Base-by-base conservation (phyloP, 1,284 basidiomycete genomes). In the Somion occarium region DNA sequence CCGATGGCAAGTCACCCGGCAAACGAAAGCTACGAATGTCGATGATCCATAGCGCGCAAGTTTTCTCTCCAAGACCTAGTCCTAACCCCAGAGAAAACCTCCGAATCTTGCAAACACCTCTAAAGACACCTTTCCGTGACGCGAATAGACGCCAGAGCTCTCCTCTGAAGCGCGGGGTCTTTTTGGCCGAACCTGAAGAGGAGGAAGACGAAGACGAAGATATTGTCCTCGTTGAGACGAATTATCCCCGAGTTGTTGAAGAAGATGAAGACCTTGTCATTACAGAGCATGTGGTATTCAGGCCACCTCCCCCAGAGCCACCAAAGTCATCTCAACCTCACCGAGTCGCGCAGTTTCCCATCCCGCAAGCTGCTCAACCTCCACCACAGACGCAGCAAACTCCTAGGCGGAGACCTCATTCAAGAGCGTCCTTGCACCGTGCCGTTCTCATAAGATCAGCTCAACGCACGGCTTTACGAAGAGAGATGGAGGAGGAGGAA, bases 241-340 rank as follows among this genome's bases (percentile, higher is more conserved):
- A 83, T 52, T 70, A 79, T 55, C 84, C 85, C 2, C 75, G 76
- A 9, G 83, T 88, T 2, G 74, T 85, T 1, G 78, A 87, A 59
- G 84, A 86, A 52, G 85, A 82, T 34, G 74, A 73, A 52, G 85
- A 88, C 57, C 76, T 88, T 26, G 75, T 88, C 49, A 86, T 88
- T 51, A 68, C 87, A 13, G 85, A 88, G 62, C 77, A 83, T 45
- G 73, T 86, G 19, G 74, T 75, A 3, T 60, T 76, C 2, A 53
- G 60, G 1, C 59, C 57, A 23, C 53, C 52, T 39, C 50, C 51
- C 38, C 51, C 56, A 20, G 48, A 45, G 25, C 4, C 25, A 20
- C 38, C 57, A 5, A 48, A 34, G 15, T 34, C 30, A 7, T 7
- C 30, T 34, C 30, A 47, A 34, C 54, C 61, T 39, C 39, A 56